A percentile compares a stretch with the other conserved stretches of the same genome.
Conservation (phyloP, 441 rosid species). For the Manihot esculenta region DNA sequence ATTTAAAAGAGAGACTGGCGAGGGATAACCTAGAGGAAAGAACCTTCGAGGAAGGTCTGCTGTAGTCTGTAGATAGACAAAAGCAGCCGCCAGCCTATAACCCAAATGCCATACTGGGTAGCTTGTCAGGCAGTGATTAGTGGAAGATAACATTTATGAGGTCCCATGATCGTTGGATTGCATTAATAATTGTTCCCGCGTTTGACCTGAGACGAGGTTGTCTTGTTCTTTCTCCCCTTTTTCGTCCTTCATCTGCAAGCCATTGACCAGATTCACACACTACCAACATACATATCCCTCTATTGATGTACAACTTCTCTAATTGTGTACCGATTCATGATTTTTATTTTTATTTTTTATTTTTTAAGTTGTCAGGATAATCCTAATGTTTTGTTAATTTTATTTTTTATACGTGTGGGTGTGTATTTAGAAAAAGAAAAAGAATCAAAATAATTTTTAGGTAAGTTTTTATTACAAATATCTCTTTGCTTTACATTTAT, state of each 20-base stretch:
- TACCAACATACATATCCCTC: neutral
- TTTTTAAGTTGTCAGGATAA: no score
- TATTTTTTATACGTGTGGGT: no score
- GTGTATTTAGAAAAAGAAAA: no score
- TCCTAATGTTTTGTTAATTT: no score
- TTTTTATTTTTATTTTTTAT: no score
- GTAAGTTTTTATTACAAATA: no score
- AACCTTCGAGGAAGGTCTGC: slow-evolving; percentile 9
- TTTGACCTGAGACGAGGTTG: neutral
- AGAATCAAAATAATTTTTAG: no score
- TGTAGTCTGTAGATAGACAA: neutral
- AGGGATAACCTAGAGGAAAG: neutral
- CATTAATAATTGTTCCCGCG: neutral
- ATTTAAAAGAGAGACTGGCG: neutral
- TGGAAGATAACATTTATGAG: neutral
- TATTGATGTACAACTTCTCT: neutral
- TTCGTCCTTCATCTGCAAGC: neutral
- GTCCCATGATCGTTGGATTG: neutral
- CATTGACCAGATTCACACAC: neutral
- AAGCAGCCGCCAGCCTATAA: slow-evolving; percentile 9
- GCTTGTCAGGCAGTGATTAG: neutral
- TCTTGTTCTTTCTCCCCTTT: neutral
- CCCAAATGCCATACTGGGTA: no score
- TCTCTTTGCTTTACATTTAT: no score
- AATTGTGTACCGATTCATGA: neutral